A percentile compares a stretch with the other conserved stretches of the same genome.
These are phyloP conservation scores for Kernera saxatilis DNA, from an alignment of 345 rosid genomes.

Conservation along the genomic window DNA sequence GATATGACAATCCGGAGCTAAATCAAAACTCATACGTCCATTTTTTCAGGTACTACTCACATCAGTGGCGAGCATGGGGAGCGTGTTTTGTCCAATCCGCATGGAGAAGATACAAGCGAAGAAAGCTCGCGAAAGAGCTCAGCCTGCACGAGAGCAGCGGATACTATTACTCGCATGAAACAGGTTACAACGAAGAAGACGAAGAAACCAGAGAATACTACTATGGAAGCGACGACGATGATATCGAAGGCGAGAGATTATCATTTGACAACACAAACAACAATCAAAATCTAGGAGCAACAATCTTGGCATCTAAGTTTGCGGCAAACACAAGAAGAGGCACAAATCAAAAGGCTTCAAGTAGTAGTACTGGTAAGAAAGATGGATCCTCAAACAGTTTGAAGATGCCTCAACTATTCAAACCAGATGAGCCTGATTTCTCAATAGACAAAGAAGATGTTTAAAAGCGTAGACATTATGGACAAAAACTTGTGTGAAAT, in stretches of 20 bases:
- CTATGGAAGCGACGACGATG: conserved; percentile 23
- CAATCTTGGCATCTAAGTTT: conserved; percentile 61
- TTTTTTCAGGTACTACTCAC: conserved; percentile 64
- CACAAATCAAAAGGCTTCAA: conserved; percentile 33
- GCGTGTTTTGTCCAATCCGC: conserved; percentile 77
- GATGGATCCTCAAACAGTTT: conserved; percentile 49
- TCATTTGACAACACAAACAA: conserved; percentile 20
- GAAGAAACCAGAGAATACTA: conserved; percentile 25
- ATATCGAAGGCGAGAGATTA: background rate
- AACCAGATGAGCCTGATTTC: conserved; percentile 81
- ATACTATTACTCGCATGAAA: conserved; percentile 29
- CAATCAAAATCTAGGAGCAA: conserved; percentile 48
- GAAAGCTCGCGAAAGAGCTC: conserved; percentile 56
- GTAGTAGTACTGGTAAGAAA: conserved; percentile 24
- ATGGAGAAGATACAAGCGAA: conserved; percentile 71
- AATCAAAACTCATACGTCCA: background rate
- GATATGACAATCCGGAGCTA: background rate
- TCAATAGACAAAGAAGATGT: conserved; percentile 34
- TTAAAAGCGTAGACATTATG: conserved; percentile 5
- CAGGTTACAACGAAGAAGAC: conserved; percentile 29
- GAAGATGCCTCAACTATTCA: conserved; percentile 68
- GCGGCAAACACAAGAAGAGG: conserved; percentile 62
- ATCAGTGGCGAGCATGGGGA: conserved; percentile 94
- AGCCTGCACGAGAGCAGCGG: conserved; percentile 36
- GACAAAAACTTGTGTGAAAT: background rate